A percentile compares a stretch with the other conserved stretches of the same genome.
phyloP scores from a whole-genome alignment of 305 asterid species.

The Plantago lanceolata region DNA sequence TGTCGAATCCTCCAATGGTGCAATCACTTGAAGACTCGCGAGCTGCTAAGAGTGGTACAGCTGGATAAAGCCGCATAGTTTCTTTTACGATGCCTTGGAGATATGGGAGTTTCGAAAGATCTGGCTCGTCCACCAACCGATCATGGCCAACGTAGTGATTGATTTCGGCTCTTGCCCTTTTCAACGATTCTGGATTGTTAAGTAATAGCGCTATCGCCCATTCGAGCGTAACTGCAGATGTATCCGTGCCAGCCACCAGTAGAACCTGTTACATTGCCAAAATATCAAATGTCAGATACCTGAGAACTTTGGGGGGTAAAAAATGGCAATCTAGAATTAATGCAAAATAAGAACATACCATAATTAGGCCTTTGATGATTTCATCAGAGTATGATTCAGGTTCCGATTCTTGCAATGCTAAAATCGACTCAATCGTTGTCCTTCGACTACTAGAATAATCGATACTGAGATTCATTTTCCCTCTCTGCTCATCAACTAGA shows the following conservation, averaged over 20 bases:
- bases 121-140: not conserved
- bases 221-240: not conserved
- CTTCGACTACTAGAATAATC: not conserved
- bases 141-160: not conserved
- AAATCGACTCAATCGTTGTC: not conserved
- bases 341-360: not conserved
- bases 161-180: not conserved
- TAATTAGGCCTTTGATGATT: constrained; percentile 2
- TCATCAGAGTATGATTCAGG: constrained; percentile 1
- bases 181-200: not conserved
- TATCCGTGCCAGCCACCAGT: not conserved
- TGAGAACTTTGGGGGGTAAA: not conserved
- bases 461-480: not conserved
- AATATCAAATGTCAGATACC: not conserved
- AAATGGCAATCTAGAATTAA: not conserved
- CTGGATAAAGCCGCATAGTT: not conserved
- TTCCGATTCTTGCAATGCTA: constrained; percentile 4
- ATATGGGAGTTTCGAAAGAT: not conserved
- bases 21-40: not conserved
- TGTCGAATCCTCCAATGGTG: not conserved
- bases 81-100: not conserved
- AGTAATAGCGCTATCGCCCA: constrained; percentile 3
- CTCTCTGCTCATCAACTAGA: not conserved
- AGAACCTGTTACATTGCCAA: not conserved
- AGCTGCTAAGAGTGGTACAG: not conserved